Evolutionary conservation across 176 grass and related monocot genomes (phyloP).

Genomic region (Oryza nivara): DNA sequence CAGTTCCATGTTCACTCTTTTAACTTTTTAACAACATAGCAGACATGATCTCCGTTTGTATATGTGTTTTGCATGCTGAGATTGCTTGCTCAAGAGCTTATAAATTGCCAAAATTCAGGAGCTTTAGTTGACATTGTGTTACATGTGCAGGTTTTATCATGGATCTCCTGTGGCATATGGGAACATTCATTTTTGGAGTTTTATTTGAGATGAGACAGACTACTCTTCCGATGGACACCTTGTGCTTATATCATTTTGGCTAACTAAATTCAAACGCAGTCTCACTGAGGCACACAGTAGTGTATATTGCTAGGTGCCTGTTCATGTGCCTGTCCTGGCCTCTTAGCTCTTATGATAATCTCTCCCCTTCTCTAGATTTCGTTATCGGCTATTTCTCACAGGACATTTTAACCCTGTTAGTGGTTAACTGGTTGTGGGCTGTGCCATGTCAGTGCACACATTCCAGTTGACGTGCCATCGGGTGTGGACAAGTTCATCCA

Average conservation of each 20-base stretch:
- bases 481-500: slow-evolving; percentile 20
- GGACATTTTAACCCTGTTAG: slow-evolving; percentile 62
- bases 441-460: slow-evolving; percentile 24
- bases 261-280: slow-evolving; percentile 35
- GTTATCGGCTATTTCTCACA: slow-evolving; percentile 42
- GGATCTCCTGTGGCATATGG: slow-evolving; percentile 13
- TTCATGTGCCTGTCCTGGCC: slow-evolving; percentile 24
- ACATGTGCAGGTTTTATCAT: slow-evolving; percentile 46
- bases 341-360: slow-evolving; percentile 16
- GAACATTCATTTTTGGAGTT: slow-evolving; percentile 30
- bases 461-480: slow-evolving; percentile 14
- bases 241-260: slow-evolving; percentile 44
- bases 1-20: neutral
- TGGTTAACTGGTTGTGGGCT: slow-evolving; percentile 38
- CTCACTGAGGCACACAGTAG: slow-evolving; percentile 18
- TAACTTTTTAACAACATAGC: neutral
- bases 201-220: slow-evolving; percentile 31
- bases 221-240: slow-evolving; percentile 41
- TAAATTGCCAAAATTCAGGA: neutral
- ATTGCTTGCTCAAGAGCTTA: neutral
- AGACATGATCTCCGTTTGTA: neutral
- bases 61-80: slow-evolving; percentile 11
- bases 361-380: neutral
- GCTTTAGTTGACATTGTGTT: neutral
- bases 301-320: slow-evolving; percentile 61